Evolutionary conservation across 2,329 filamentous ascomycete genomes (phyloP), one percentile per base, ranked within the genome.

Genomic region (Fusarium decemcellulare): DNA sequence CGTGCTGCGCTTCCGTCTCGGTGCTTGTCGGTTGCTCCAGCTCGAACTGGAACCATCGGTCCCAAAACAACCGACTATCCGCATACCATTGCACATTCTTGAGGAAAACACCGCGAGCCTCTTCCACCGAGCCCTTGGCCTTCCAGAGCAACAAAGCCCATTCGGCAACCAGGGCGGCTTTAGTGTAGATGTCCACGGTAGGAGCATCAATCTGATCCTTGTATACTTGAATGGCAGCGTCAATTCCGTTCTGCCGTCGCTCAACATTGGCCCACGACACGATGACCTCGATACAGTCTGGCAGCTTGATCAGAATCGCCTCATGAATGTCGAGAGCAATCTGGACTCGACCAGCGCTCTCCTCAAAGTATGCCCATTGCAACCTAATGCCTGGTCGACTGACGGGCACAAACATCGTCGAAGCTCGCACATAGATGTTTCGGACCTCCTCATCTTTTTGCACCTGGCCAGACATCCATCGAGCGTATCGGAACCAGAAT

Each of bases 401-500:
- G 74, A 98, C 92, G 5, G 95, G 94, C 1, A 97, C 93, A 77
- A 92, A 98, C 56, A 97, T 82, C 53, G 90, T 94, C 70, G 92
- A 91, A 10, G 95, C 96, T 60, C 94, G 90, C 78, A 95, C 90
- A 77, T 97, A 98, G 68, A 98, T 96, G 79, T 93, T 95, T 61
- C 96, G 92, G 7, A 95, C 91, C 76, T 98, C 95, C 77, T 98
- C 93, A 47, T 94, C 90, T 79, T 97, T 97, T 72, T 86, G 90
- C 2, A 89, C 82, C 76, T 97, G 93, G 0, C 90, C 90, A 63
- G 88, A 86, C 93, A 98, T 97, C 96, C 96, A 99, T 42, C 95
- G 87, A 15, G 92, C 93, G 80, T 97, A 99, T n/a, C 96, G 92
- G 75, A 97, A 90, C 96, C 96, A 99, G 80, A 98, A 97, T 77